Percentiles rank a stretch among this genome's conserved stretches.
phyloP scores from a whole-genome alignment of 495 filamentous ascomycete genomes.

The Trichoderma erinaceum region DNA sequence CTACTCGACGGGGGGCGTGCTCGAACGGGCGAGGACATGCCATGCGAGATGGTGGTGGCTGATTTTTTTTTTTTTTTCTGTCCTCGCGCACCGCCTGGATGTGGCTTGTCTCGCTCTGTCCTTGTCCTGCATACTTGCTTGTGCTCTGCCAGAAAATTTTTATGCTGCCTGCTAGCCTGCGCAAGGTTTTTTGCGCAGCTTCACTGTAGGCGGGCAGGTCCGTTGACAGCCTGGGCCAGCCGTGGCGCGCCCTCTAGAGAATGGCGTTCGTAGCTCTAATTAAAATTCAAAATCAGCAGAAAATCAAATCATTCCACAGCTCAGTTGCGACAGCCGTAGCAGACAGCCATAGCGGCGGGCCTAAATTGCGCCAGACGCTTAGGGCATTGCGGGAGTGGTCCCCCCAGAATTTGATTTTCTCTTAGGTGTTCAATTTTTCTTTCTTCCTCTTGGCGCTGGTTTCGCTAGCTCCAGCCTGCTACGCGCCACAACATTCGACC shows the following conservation, averaged over 20 bases:
- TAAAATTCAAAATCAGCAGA: not conserved
- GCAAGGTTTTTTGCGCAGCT: not conserved
- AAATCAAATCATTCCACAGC: not conserved
- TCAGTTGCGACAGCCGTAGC: not conserved
- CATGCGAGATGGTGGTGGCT: conserved; percentile 2
- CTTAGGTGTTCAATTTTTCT: too few species aligned
- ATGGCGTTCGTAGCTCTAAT: not conserved
- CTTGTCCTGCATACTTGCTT: not conserved
- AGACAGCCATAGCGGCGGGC: not conserved
- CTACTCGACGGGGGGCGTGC: not conserved
- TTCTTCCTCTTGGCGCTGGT: not conserved
- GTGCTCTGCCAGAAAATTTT: not conserved
- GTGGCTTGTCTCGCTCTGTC: conserved; percentile 1
- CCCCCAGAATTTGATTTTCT: not conserved
- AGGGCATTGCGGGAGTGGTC: conserved; percentile 4
- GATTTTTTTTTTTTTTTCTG: not conserved
- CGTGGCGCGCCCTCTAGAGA: not conserved
- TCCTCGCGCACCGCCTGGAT: not conserved
- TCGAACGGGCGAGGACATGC: not conserved
- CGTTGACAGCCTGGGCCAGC: not conserved
- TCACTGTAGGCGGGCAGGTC: not conserved
- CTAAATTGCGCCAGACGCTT: not conserved
- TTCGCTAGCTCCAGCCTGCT: not conserved
- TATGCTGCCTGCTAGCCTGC: not conserved
- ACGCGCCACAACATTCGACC: not conserved